Evolutionary conservation across 2,329 filamentous ascomycete genomes (phyloP).

Genomic region (Calycina marina): DNA sequence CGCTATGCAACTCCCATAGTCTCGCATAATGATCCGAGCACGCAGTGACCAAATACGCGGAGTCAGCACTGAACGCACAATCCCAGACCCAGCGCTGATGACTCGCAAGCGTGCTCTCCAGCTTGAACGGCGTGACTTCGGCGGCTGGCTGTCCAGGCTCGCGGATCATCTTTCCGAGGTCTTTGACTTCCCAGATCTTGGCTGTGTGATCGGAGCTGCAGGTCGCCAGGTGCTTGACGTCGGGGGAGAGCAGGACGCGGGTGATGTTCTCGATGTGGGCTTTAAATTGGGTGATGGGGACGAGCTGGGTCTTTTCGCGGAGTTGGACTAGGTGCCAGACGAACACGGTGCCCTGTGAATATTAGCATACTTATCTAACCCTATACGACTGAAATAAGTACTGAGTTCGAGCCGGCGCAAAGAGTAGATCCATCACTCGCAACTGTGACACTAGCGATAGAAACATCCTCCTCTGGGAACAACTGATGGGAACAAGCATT

Average conservation of each 20-base stretch:
- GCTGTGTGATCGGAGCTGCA: conserved; percentile 69
- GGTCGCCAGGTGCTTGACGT: conserved; percentile 60
- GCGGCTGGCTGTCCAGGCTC: conserved; percentile 20
- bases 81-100: conserved; percentile 73
- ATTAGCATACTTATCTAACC: too few relatives aligned
- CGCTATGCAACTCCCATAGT: conserved; percentile 56
- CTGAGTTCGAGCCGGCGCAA: conserved; percentile 82
- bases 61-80: conserved; percentile 61
- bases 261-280: conserved; percentile 63
- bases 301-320: conserved; percentile 51
- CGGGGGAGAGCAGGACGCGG: conserved; percentile 57
- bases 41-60: conserved; percentile 59
- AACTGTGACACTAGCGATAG: conserved; percentile 87
- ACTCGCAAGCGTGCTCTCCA: conserved; percentile 54
- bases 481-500: conserved; percentile 95
- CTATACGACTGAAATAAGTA: conserved; percentile 29
- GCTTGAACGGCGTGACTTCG: conserved; percentile 37
- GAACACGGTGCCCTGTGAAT: conserved; percentile 80
- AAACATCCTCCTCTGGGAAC: conserved; percentile 89
- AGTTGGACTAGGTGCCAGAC: conserved; percentile 83
- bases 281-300: conserved; percentile 57
- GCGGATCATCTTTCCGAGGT: conserved; percentile 39
- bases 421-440: conserved; percentile 87
- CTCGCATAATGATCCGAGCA: conserved; percentile 62
- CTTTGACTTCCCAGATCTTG: conserved; percentile 84